Evolutionary conservation across 2,329 filamentous ascomycete genomes (phyloP).

Genomic region (Ophiostoma quercus): DNA sequence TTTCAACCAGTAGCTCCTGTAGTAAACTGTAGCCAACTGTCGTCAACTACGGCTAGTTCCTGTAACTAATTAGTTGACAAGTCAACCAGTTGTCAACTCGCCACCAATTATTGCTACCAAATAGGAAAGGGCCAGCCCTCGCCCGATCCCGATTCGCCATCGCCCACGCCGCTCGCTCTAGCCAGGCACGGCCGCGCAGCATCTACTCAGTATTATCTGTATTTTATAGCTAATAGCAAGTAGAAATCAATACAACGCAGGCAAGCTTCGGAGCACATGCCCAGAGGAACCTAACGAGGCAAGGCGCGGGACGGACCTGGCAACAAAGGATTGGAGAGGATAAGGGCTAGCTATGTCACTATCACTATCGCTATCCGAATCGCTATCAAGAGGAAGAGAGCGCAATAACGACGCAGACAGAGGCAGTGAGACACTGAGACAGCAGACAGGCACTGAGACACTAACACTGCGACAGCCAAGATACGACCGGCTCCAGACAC

Average conservation of each 20-base stretch:
- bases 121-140: not conserved
- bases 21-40: not conserved
- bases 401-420: not conserved
- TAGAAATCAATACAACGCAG: not conserved
- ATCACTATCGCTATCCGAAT: not conserved
- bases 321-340: not conserved
- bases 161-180: not conserved
- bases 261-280: not conserved
- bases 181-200: not conserved
- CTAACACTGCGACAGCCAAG: not conserved
- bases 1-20: not conserved
- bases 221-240: too few relatives aligned
- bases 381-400: not conserved
- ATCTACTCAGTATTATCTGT: not conserved
- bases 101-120: not conserved
- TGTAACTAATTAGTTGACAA: not conserved
- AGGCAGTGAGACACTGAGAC: not conserved
- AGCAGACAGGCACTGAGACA: not conserved
- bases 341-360: not conserved
- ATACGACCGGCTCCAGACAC: not conserved
- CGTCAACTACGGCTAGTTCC: not conserved
- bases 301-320: not conserved
- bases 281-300: not conserved
- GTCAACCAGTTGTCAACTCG: not conserved
- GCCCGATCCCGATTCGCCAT: not conserved